Percentiles rank a stretch among this genome's conserved stretches.
phyloP scores from a whole-genome alignment of 179 eudicot genomes.

The Camellia oleifera region DNA sequence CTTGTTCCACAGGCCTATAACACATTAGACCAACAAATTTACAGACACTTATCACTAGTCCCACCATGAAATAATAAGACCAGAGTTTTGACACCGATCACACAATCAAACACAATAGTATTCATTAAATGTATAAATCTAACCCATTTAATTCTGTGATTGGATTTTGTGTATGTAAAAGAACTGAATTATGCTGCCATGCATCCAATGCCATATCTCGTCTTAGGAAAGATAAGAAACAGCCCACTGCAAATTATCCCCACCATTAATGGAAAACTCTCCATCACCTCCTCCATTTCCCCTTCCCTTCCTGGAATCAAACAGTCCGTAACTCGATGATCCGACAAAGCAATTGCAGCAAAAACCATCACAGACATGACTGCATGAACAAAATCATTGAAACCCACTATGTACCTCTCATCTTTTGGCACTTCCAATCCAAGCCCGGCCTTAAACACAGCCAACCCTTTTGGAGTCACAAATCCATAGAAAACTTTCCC shows the following conservation, averaged over 20 bases:
- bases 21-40: no score
- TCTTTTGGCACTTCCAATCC: constrained; percentile 66
- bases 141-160: no score
- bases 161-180: neutral
- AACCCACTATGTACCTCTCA: constrained; percentile 46
- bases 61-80: no score
- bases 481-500: constrained; percentile 78
- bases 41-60: no score
- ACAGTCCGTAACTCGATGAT: constrained; percentile 70
- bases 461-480: constrained; percentile 57
- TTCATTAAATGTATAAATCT: no score
- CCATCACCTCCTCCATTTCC: constrained; percentile 90
- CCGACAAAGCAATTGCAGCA: constrained; percentile 75
- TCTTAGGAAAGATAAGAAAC: constrained; percentile 79
- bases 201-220: constrained; percentile 81
- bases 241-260: constrained; percentile 78
- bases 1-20: no score
- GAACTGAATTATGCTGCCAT: constrained; percentile 45
- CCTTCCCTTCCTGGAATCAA: constrained; percentile 54
- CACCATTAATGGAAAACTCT: constrained; percentile 87
- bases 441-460: constrained; percentile 64
- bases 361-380: constrained; percentile 53
- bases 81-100: no score
- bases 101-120: no score
- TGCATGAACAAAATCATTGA: constrained; percentile 78